A percentile compares a stretch with the other conserved stretches of the same genome.
These are phyloP conservation scores for Vitellaria paradoxa DNA, from an alignment of 179 eudicot genomes.

Conservation along the genomic window DNA sequence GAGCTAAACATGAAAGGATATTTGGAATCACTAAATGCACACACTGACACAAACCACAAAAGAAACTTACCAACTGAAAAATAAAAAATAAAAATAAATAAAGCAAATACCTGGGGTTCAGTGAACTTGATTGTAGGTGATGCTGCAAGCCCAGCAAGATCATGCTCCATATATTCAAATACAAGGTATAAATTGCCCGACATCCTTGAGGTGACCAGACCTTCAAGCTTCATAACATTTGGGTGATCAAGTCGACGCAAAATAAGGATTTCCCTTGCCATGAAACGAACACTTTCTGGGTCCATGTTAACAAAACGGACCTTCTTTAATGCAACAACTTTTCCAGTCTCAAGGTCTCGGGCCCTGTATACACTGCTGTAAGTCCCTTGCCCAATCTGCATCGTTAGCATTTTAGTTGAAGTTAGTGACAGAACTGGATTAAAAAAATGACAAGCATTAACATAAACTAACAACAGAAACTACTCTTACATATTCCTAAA, in stretches of 20 bases:
- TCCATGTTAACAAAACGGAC: conserved; percentile 53
- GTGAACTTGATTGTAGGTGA: conserved; percentile 36
- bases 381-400: conserved; percentile 59
- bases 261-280: conserved; percentile 50
- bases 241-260: conserved; percentile 49
- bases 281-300: conserved; percentile 57
- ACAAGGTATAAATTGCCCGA: conserved; percentile 48
- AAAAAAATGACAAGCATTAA: background rate
- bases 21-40: too few relatives aligned
- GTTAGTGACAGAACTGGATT: background rate
- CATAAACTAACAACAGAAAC: background rate
- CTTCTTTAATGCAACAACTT: conserved; percentile 47
- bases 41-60: too few relatives aligned
- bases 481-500: background rate
- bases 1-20: too few relatives aligned
- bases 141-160: conserved; percentile 48
- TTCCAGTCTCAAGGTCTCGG: conserved; percentile 44
- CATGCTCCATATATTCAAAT: conserved; percentile 54
- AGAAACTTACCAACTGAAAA: too few relatives aligned
- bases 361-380: conserved; percentile 51
- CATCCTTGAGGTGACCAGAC: conserved; percentile 39
- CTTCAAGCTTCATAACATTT: conserved; percentile 52
- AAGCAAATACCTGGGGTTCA: conserved; percentile 38
- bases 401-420: background rate
- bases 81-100: too few relatives aligned